These are phyloP conservation scores for Camellia granthamiana DNA, from an alignment of 148 eudicot species.

Conservation along the genomic window DNA sequence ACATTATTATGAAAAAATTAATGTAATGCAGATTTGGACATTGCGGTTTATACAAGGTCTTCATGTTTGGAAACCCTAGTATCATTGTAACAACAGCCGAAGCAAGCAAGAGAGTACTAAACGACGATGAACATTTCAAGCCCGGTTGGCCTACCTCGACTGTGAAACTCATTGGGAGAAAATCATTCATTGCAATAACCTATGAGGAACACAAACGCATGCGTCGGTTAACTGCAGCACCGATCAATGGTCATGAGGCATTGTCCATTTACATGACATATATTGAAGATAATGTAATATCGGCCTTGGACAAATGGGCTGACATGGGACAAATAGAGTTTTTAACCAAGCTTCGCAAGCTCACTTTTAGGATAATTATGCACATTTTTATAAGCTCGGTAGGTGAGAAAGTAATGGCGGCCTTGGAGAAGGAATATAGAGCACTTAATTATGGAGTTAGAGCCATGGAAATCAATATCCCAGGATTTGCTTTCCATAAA, in stretches of 20 bases:
- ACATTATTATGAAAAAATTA: background rate
- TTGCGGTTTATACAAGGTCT: slow-evolving; percentile 67
- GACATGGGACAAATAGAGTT: slow-evolving; percentile 73
- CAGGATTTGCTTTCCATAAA: slow-evolving; percentile 77
- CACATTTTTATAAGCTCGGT: slow-evolving; percentile 75
- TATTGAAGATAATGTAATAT: slow-evolving; percentile 55
- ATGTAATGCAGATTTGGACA: slow-evolving; percentile 58
- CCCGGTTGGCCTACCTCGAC: slow-evolving; percentile 93
- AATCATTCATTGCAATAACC: slow-evolving; percentile 65
- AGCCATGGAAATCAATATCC: slow-evolving; percentile 78
- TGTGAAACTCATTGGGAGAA: slow-evolving; percentile 56
- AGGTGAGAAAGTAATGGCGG: slow-evolving; percentile 59
- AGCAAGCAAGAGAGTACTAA: slow-evolving; percentile 57
- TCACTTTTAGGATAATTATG: slow-evolving; percentile 75
- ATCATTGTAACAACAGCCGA: slow-evolving; percentile 70
- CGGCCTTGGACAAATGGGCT: slow-evolving; percentile 62
- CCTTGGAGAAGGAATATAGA: slow-evolving; percentile 70
- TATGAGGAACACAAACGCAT: slow-evolving; percentile 79
- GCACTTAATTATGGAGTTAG: slow-evolving; percentile 67
- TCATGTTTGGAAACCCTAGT: slow-evolving; percentile 85
- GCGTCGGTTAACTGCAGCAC: slow-evolving; percentile 72
- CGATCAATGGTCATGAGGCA: slow-evolving; percentile 86
- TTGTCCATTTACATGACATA: slow-evolving; percentile 57
- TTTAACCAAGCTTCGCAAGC: slow-evolving; percentile 59
- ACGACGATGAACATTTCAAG: slow-evolving; percentile 78